Conservation (phyloP, 176 grass and related monocot genomes). For the Saccharum spontaneum region DNA sequence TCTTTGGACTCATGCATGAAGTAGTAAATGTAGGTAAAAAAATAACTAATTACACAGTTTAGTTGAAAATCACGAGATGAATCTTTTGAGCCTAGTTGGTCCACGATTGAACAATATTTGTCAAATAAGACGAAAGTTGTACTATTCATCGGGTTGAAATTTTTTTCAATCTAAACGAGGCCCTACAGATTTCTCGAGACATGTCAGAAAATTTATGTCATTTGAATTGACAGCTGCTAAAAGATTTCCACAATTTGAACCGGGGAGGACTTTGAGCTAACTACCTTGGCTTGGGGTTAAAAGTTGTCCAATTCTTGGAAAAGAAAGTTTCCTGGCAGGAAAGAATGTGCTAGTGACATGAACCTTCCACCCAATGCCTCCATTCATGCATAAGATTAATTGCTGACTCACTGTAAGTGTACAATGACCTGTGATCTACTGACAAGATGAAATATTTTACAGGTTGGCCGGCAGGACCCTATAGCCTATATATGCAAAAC, state of each 20-base stretch:
- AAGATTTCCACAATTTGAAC: conserved; percentile 16
- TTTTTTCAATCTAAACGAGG: too few species aligned
- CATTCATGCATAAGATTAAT: conserved; percentile 11
- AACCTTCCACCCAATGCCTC: conserved; percentile 34
- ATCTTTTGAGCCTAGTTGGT: too few species aligned
- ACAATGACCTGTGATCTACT: conserved; percentile 30
- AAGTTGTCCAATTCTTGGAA: neutral
- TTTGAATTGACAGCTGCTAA: conserved; percentile 3
- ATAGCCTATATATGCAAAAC: neutral
- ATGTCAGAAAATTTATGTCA: conserved; percentile 16
- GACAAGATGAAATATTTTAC: conserved; percentile 10
- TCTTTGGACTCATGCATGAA: too few species aligned
- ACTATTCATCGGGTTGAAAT: too few species aligned
- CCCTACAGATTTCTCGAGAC: conserved; percentile 30
- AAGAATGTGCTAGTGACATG: conserved; percentile 29
- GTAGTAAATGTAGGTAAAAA: too few species aligned
- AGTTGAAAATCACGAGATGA: too few species aligned
- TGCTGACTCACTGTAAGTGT: conserved; percentile 1
- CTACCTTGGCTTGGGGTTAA: neutral
- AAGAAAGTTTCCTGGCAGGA: conserved; percentile 16
- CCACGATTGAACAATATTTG: too few species aligned
- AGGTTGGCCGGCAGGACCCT: neutral
- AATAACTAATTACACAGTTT: too few species aligned
- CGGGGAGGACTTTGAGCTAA: neutral
- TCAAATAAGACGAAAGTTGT: too few species aligned